Base-by-base conservation (phyloP, 345 rosid species). In the Combretum micranthum region DNA sequence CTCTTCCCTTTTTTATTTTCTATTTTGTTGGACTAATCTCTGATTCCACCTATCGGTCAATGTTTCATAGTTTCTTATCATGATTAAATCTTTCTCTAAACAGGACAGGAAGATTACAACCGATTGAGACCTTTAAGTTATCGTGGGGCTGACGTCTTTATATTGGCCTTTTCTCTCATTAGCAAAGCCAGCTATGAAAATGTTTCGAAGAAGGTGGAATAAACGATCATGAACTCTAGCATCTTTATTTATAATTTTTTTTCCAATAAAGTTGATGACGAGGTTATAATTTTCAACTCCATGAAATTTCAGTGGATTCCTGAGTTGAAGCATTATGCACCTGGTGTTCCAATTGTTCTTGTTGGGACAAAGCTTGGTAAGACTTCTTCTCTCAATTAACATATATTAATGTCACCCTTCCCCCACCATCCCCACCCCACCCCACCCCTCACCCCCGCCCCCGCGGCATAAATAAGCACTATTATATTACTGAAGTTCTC, bases 161-260 rank as follows among this genome's bases (percentile, higher is more conserved):
- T 91, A 65, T 92, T 91, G 69, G 96, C 93, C 7, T 92, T 92
- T 75, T 92, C 98, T 69, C 82, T 92, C 26, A 92, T 92, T 63
- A 92, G 98, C 89, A 92, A 92, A 77, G 98, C 98, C 70, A 92
- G 98, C 74, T 92, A 92, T 60, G 98, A 92, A 72, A 92, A 88
- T 47, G 84, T 89, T 46, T 82, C 98, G 52, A 89, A 92, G 72
- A 92, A 92, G 97, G 98, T 86, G 62, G 23, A 61, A 50, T 18
- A 56, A 44, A 44, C 44, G 2, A 13, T 7, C 12, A 18, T 20
- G 39, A 26, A 22, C 47, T 22, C 18, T 46, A 13, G 13, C 23
- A 4, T 50, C 44, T 22, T 44, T 21, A 15, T 18, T 18, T 51
- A 17, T 47, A 42, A 12, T 55, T 39, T 4, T 54, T 47, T 39